Percentiles rank a stretch among this genome's conserved stretches.
Evolutionary conservation across 495 filamentous ascomycete species (phyloP).

Genomic region (Penicillium macrosclerotiorum): DNA sequence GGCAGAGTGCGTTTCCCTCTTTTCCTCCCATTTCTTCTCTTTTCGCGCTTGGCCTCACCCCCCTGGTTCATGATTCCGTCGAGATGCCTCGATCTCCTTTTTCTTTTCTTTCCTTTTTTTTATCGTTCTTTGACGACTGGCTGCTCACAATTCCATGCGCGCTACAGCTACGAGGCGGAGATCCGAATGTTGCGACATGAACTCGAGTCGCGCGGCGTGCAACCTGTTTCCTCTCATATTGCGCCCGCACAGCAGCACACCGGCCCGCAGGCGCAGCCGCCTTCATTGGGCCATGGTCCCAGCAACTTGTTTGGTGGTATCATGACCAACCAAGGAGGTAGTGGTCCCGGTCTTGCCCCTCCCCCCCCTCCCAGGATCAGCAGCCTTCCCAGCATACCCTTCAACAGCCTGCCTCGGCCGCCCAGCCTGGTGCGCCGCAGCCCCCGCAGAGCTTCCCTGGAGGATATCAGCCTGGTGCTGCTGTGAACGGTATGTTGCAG

Average conservation of each 20-base stretch:
- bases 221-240: conserved; percentile 61
- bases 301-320: conserved; percentile 93
- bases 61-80: neutral
- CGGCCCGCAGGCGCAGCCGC: conserved; percentile 79
- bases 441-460: conserved; percentile 56
- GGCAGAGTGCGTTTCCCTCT: conserved; percentile 64
- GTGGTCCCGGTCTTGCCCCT: conserved; percentile 84
- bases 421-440: conserved; percentile 63
- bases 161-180: conserved; percentile 85
- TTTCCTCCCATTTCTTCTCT: neutral
- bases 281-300: conserved; percentile 84
- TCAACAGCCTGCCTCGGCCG: conserved; percentile 57
- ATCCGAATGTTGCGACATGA: conserved; percentile 81
- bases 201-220: conserved; percentile 81
- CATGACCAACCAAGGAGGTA: conserved; percentile 85
- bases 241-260: conserved; percentile 69
- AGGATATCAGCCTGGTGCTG: conserved; percentile 61
- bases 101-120: neutral
- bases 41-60: neutral
- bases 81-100: too few species aligned
- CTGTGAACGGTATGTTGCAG: conserved; percentile 62
- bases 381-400: conserved; percentile 59
- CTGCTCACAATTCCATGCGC: conserved; percentile 4
- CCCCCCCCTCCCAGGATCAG: conserved; percentile 66
- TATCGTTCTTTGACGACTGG: neutral